Evolutionary conservation across 352 stramenopile species (phyloP).

Genomic region (Phytophthora niederhauseri): DNA sequence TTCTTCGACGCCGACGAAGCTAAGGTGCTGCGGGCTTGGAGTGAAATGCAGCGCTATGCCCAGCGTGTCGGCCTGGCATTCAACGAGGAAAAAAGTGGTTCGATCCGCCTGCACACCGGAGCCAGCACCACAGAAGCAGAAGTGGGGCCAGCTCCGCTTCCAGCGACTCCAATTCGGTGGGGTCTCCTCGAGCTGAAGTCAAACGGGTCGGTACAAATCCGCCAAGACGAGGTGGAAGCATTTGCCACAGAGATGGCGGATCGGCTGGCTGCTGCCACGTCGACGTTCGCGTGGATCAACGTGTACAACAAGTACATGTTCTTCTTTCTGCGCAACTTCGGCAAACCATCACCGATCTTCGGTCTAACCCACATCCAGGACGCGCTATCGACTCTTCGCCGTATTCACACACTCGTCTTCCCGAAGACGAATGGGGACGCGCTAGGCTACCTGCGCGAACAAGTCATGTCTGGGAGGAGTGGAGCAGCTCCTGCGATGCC

Average conservation of each 20-base stretch:
- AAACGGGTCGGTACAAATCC: conserved; percentile 44
- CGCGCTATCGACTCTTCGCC: conserved; percentile 38
- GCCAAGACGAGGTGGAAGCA: conserved; percentile 37
- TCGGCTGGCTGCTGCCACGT: conserved; percentile 34
- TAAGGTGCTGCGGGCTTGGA: conserved; percentile 43
- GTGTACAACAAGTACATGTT: conserved; percentile 72
- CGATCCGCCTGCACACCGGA: conserved; percentile 31
- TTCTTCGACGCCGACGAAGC: conserved; percentile 44
- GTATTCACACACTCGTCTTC: conserved; percentile 45
- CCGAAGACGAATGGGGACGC: conserved; percentile 41
- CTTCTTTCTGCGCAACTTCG: conserved; percentile 60
- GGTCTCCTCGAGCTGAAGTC: conserved; percentile 48
- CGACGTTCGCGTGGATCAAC: conserved; percentile 48
- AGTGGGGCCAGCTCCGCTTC: conserved; percentile 32
- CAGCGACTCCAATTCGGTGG: conserved; percentile 45
- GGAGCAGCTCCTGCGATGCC: conserved; percentile 25
- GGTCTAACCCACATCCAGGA: conserved; percentile 31
- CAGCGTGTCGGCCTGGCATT: conserved; percentile 35
- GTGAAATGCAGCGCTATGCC: conserved; percentile 37
- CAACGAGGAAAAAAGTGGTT: conserved; percentile 54
- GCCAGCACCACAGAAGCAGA: conserved; percentile 5
- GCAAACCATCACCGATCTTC: conserved; percentile 42
- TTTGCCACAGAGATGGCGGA: conserved; percentile 51
- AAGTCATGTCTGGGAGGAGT: conserved; percentile 25
- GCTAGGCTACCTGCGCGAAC: conserved; percentile 33